Evolutionary conservation across 768 basidiomycete species (phyloP), one percentile per base, ranked within the genome.

Genomic region (Kwoniella dejecticola): DNA sequence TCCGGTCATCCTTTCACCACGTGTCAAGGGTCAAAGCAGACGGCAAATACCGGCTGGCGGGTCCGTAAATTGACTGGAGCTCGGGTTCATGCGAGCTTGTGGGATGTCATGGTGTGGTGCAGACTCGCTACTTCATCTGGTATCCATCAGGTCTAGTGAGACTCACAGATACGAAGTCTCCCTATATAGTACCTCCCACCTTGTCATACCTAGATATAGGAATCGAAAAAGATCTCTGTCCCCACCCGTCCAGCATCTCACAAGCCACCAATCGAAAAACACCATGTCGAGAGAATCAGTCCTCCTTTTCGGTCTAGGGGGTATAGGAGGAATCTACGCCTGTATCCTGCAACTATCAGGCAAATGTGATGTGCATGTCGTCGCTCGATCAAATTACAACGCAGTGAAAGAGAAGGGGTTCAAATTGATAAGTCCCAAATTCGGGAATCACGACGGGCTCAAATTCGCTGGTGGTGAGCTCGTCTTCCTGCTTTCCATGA

Each of bases 261-360:
- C 33, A 5, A 24, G 13, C 19, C 21, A 38, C 52, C 7, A 53
- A 30, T 23, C 17, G 23, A 15, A 11, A 17, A 27, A 53, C 53
- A 58, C 17, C n/a, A 69, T 67, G 65, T 70, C 69, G 3, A 47
- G 50, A 44, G 63, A 61, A 46, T 69, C 63, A 55, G 72, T 74
- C 44, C 60, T 75, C 4, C 54, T 77, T 41, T 77, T 77, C 60
- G 76, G 76, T 52, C 65, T 75, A 40, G 76, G 76, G 29, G 72
- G 76, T 54, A 77, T 77, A 45, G 76, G 76, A 19, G 74, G 74
- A 10, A 72, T 75, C 29, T 77, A 77, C 61, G 76, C 76, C n/a
- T 71, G 68, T 45, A 75, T 77, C 60, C 59, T 77, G 11, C 53
- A 60, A 12, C 57, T 77, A 8, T 75, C 72, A 0, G 68, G 64